A percentile compares a stretch with the other conserved stretches of the same genome.
These are phyloP conservation scores for Sistotremastrum niveocremeum DNA, from an alignment of 768 basidiomycete genomes.

Conservation along the genomic window DNA sequence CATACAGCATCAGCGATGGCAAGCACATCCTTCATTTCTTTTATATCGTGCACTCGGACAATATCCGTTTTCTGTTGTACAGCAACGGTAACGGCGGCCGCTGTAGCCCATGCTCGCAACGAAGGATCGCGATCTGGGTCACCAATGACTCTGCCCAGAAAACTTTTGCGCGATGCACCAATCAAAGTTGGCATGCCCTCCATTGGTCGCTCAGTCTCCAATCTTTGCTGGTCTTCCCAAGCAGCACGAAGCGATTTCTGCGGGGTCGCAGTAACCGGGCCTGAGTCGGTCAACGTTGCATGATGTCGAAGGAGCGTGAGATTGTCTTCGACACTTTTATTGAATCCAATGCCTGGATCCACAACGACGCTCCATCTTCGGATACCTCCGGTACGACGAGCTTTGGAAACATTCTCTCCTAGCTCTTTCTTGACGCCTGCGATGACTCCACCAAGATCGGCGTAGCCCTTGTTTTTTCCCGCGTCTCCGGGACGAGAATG, in stretches of 20 bases:
- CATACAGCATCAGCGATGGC: slow-evolving; percentile 51
- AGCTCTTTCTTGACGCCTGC: slow-evolving; percentile 61
- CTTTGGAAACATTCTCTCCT: slow-evolving; percentile 46
- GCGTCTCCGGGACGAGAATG: slow-evolving; percentile 77
- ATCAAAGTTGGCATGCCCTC: slow-evolving; percentile 53
- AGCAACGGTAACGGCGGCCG: slow-evolving; percentile 58
- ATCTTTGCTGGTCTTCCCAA: neutral
- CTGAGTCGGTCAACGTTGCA: slow-evolving; percentile 25
- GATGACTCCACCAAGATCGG: slow-evolving; percentile 32
- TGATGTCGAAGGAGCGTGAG: slow-evolving; percentile 46
- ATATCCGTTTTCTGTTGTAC: slow-evolving; percentile 60
- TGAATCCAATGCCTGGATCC: slow-evolving; percentile 93
- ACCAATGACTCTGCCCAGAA: slow-evolving; percentile 55
- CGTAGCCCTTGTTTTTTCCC: slow-evolving; percentile 55
- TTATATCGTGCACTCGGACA: slow-evolving; percentile 73
- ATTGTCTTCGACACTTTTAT: slow-evolving; percentile 71
- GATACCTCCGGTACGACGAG: slow-evolving; percentile 56
- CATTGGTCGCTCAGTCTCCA: slow-evolving; percentile 17
- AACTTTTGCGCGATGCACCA: slow-evolving; percentile 75
- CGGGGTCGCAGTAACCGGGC: slow-evolving; percentile 4
- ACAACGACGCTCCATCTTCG: slow-evolving; percentile 79
- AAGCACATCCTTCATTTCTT: slow-evolving; percentile 62
- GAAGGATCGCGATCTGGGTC: slow-evolving; percentile 24
- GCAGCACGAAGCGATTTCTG: slow-evolving; percentile 24
- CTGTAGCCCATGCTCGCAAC: slow-evolving; percentile 66